phyloP scores from a whole-genome alignment of 1,284 basidiomycete species.

The Pterulicium gracile region DNA sequence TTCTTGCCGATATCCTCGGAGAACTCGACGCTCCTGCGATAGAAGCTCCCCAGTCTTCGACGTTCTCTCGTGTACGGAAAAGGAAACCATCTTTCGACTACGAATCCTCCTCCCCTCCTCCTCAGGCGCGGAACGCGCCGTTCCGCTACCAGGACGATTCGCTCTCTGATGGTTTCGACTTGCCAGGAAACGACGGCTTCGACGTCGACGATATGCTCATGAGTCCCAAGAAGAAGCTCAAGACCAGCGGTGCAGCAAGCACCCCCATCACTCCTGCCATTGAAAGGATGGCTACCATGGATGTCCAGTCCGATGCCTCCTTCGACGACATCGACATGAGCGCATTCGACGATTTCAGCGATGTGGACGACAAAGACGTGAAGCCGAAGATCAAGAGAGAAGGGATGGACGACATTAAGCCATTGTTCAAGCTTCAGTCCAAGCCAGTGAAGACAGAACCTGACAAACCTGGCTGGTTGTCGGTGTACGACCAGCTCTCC shows the following conservation, averaged over 20 bases:
- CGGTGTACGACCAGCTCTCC: slow-evolving; percentile 61
- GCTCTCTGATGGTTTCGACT: slow-evolving; percentile 45
- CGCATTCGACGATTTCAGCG: slow-evolving; percentile 36
- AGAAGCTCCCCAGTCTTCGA: slow-evolving; percentile 22
- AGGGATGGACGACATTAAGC: slow-evolving; percentile 23
- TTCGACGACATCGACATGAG: slow-evolving; percentile 32
- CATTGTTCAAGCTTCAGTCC: slow-evolving; percentile 7
- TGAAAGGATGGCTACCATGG: slow-evolving; percentile 43
- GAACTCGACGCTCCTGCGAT: slow-evolving; percentile 41
- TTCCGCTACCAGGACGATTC: slow-evolving; percentile 22
- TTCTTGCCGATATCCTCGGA: slow-evolving; percentile 72
- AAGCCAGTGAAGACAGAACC: slow-evolving; percentile 17
- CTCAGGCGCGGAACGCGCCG: slow-evolving; percentile 19
- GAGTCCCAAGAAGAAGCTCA: slow-evolving; percentile 62
- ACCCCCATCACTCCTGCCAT: slow-evolving; percentile 39
- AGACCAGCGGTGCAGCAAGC: slow-evolving; percentile 25
- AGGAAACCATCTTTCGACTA: slow-evolving; percentile 55
- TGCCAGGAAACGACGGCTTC: slow-evolving; percentile 38
- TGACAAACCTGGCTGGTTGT: slow-evolving; percentile 44
- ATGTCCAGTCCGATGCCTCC: slow-evolving; percentile 30
- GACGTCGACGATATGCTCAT: slow-evolving; percentile 31
- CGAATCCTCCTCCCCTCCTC: slow-evolving; percentile 25
- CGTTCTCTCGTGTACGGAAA: slow-evolving; percentile 39
- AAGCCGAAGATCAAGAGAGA: slow-evolving; percentile 18
- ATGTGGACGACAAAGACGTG: slow-evolving; percentile 36